These are phyloP conservation scores for Pyropia haitanensis DNA, from an alignment of 23 red algal genomes.

Conservation along the genomic window DNA sequence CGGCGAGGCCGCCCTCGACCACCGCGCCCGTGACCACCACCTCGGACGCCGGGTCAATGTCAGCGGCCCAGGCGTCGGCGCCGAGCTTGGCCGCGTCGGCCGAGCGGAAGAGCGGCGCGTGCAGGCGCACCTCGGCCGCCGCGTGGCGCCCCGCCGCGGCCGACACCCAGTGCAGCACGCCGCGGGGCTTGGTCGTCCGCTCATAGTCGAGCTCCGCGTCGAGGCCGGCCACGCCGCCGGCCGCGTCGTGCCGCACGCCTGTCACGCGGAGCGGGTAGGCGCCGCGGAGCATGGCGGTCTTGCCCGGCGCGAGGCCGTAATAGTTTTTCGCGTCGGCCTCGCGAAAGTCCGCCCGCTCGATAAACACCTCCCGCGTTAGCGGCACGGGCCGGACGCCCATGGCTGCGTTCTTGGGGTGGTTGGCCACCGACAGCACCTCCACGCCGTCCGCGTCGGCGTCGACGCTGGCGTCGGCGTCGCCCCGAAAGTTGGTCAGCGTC, in stretches of 20 bases:
- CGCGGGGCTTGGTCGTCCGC: slow-evolving; percentile 65
- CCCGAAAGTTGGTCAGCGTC: slow-evolving; percentile 53
- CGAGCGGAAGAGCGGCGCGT: slow-evolving; percentile 59
- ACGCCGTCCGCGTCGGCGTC: slow-evolving; percentile 1
- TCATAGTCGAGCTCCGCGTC: slow-evolving; percentile 45
- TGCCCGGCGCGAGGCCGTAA: slow-evolving; percentile 91
- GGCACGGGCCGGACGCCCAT: slow-evolving; percentile 60
- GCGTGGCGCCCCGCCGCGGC: slow-evolving; percentile 6
- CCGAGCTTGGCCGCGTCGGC: slow-evolving; percentile 50
- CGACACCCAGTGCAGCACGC: slow-evolving; percentile 94
- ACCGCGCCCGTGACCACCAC: slow-evolving; percentile 40
- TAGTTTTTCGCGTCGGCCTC: slow-evolving; percentile 76
- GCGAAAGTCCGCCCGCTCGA: slow-evolving; percentile 92
- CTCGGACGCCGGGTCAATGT: slow-evolving; percentile 68
- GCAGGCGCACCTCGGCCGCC: slow-evolving; percentile 68
- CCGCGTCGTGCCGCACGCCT: slow-evolving; percentile 17
- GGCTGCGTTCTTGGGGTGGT: slow-evolving; percentile 75
- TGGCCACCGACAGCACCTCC: slow-evolving; percentile 49
- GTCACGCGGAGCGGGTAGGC: slow-evolving; percentile 73
- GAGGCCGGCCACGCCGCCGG: slow-evolving; percentile 16
- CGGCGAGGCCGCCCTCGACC: slow-evolving; percentile 35
- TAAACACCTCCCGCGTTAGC: slow-evolving; percentile 71
- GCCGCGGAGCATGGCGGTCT: slow-evolving; percentile 85
- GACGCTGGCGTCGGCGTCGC: neutral
- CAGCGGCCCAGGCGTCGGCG: slow-evolving; percentile 68